Percentiles rank a stretch among this genome's conserved stretches.
These are phyloP conservation scores for Zygosaccharomyces pseudorouxii DNA, from an alignment of 805 yeast genomes.

Conservation along the genomic window DNA sequence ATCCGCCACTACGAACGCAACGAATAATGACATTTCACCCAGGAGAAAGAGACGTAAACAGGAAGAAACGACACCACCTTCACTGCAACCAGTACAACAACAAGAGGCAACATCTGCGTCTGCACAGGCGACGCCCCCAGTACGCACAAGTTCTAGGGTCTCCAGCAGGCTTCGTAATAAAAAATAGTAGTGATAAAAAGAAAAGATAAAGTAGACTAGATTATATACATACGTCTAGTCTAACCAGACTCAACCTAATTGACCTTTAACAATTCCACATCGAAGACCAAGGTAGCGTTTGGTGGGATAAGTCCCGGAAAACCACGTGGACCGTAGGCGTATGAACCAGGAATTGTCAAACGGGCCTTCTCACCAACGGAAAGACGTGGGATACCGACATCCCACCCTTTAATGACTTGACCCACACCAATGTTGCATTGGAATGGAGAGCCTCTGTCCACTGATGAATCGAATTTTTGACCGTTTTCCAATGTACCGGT, in stretches of 20 bases:
- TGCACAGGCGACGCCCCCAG: constrained; percentile 6
- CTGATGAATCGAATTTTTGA: constrained; percentile 91
- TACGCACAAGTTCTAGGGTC: constrained; percentile 21
- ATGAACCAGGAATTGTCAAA: constrained; percentile 86
- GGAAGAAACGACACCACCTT: constrained; percentile 4
- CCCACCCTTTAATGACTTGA: constrained; percentile 97
- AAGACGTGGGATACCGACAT: constrained; percentile 86
- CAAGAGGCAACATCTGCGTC: constrained; percentile 7
- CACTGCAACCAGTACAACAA: background rate
- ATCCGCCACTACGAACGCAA: constrained; percentile 10
- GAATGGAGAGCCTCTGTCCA: constrained; percentile 94
- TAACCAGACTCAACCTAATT: constrained; percentile 9
- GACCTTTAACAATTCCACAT: constrained; percentile 61
- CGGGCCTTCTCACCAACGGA: constrained; percentile 91
- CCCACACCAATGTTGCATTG: constrained; percentile 93
- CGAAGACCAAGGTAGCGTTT: constrained; percentile 85
- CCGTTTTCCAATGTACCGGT: constrained; percentile 94
- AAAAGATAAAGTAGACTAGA: background rate
- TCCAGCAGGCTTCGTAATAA: constrained; percentile 31
- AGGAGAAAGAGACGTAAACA: constrained; percentile 17
- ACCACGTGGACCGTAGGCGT: constrained; percentile 92
- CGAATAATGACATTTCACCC: constrained; percentile 21
- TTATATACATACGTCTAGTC: constrained; percentile 24
- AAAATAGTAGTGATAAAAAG: constrained; percentile 12
- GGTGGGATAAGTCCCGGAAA: constrained; percentile 97